A percentile compares a stretch with the other conserved stretches of the same genome.
phyloP scores from a whole-genome alignment of 2,329 filamentous ascomycete genomes.

The Hymenoscyphus scutula region DNA sequence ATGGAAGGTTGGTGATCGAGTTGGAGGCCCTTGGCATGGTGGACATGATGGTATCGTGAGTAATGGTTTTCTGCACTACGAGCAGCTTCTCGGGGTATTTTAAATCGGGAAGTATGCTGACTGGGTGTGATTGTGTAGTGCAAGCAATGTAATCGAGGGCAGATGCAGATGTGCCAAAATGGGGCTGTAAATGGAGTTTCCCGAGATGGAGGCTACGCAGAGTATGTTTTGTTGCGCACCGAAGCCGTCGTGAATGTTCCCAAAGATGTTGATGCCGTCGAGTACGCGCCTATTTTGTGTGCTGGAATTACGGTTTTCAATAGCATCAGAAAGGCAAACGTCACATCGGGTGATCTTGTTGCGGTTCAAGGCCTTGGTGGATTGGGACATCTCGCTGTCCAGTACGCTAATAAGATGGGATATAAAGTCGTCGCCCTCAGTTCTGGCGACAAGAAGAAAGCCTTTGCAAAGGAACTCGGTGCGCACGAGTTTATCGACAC shows the following conservation, averaged over 20 bases:
- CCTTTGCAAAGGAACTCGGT: constrained; percentile 62
- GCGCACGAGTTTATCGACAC: constrained; percentile 61
- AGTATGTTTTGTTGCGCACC: constrained; percentile 59
- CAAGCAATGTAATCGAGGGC: constrained; percentile 54
- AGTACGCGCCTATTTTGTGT: constrained; percentile 60
- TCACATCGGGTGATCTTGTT: constrained; percentile 52
- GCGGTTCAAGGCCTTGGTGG: constrained; percentile 71
- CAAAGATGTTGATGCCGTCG: constrained; percentile 48
- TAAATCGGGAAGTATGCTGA: too few species aligned
- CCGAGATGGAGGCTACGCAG: constrained; percentile 64
- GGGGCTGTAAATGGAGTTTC: constrained; percentile 62
- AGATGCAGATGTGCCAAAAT: constrained; percentile 69
- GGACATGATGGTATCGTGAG: constrained; percentile 53
- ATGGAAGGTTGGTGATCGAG: constrained; percentile 62
- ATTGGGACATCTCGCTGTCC: constrained; percentile 73
- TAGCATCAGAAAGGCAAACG: constrained; percentile 51
- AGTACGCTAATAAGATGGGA: constrained; percentile 74
- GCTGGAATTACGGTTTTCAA: constrained; percentile 66
- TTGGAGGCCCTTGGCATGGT: constrained; percentile 69
- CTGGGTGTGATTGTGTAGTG: too few species aligned
- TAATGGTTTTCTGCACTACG: too few species aligned
- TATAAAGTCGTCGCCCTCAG: constrained; percentile 69
- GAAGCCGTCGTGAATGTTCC: constrained; percentile 61
- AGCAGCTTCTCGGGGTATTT: too few species aligned
- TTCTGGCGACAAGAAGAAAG: constrained; percentile 62